Base-by-base conservation (phyloP, 805 yeast genomes). In the Nakazawaea ambrosiae region DNA sequence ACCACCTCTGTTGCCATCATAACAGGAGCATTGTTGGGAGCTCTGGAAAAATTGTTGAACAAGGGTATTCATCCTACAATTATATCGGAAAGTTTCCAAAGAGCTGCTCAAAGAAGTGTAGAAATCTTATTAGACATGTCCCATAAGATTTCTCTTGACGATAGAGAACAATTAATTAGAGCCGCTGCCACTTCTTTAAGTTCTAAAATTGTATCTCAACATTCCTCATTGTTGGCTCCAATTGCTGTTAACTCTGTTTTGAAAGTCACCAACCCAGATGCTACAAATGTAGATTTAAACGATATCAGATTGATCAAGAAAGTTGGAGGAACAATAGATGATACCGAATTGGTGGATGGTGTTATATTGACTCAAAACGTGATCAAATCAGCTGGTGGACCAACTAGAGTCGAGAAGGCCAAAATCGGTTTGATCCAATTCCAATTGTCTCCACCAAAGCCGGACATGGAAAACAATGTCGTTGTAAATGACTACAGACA, bases 401-500 rank as follows among this genome's bases (percentile, higher is more conserved):
- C 98, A 43, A 72, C 87, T 4, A 77, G 97, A 56, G 74, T 86
- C 58, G 98, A 92, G 57, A 90, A 89, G 68, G 97, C 98, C 12
- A 74, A 72, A 48, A 87, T 87, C 56, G 97, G 84, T 20, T 73
- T 84, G 54, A 75, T 84, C 54, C 99, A 88, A 68, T 92, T 85
- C 68, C 98, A 85, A 69, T 73, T 88, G 45, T 86, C 96, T 16
- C 96, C 97, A 18, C 97, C 97, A 47, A 88, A 88, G 58, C 97
- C 97, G 16, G 97, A 88, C 56, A 82, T 94, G 82, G 98, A 92
- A 66, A 92, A 92, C 61, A 90, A 89, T 57, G 90, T 92, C 34
- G 95, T 92, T 41, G 97, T 92, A 39, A 92, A 85, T 56, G 99
- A 92, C 61, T 92, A 92, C 68, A 78, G 98, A 63, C 98, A 92